Conservation (phyloP, 257 asterid genomes). For the Linderniella brevidens region DNA sequence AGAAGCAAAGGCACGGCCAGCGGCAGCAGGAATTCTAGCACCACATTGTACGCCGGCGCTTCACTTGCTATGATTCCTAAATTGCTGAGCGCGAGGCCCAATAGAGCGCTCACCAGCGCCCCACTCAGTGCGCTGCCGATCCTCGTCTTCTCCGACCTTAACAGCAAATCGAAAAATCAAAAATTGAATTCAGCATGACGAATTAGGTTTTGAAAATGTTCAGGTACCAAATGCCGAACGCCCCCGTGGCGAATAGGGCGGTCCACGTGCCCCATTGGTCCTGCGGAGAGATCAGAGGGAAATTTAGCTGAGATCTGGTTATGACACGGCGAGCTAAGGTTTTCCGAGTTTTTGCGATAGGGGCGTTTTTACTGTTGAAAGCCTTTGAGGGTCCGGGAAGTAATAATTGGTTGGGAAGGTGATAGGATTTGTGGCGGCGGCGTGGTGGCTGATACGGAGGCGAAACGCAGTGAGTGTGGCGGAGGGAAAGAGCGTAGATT, state of each 20-base stretch:
- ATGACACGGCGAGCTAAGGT: constrained; percentile 11
- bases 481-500: constrained; percentile 5
- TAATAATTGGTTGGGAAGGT: constrained; percentile 6
- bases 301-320: constrained; percentile 35
- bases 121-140: constrained; percentile 84
- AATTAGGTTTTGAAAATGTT: not conserved
- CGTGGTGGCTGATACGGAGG: constrained; percentile 9
- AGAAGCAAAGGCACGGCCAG: constrained; percentile 80
- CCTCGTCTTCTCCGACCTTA: constrained; percentile 83
- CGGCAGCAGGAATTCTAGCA: constrained; percentile 56
- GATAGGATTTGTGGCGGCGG: constrained; percentile 10
- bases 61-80: constrained; percentile 62
- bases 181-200: not conserved
- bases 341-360: constrained; percentile 10
- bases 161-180: not conserved
- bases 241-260: constrained; percentile 79
- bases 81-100: constrained; percentile 78
- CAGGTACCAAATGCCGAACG: constrained; percentile 76
- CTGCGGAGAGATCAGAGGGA: constrained; percentile 67
- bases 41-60: constrained; percentile 69
- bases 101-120: constrained; percentile 61
- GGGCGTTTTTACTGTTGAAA: not conserved
- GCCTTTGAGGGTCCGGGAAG: constrained; percentile 1
- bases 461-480: constrained; percentile 8
- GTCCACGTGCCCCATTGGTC: constrained; percentile 99